Evolutionary conservation across 2,329 filamentous ascomycete species (phyloP), one percentile per base, ranked within the genome.

Genomic region (Xylaria sp.): DNA sequence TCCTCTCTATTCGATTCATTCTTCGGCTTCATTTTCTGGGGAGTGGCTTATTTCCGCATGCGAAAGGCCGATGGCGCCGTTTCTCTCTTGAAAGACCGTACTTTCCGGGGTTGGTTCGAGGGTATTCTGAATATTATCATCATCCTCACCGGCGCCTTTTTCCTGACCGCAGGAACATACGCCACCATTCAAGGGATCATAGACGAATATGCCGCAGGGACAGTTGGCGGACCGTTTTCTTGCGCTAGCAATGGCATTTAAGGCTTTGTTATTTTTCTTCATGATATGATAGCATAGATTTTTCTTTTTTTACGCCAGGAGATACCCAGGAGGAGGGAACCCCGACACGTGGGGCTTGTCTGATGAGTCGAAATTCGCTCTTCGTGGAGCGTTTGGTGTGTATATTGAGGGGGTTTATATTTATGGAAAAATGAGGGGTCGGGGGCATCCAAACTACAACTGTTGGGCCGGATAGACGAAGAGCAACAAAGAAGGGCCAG

Each of bases 11-110:
- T 97, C 78, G 94, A 97, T 81, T 95, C 92, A 63, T 95, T 94
- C 86, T 95, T 95, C 76, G 94, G 94, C 28, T 98, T 97, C 84
- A 97, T 97, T 77, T 98, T 97, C 84, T 98, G 92, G 92, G 92
- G 91, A 13, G 87, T 93, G 1, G 92, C 92, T 0, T 95, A 93
- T 77, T 87, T 94, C 76, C 88, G 91, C 65, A 93, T 95, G 91
- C 86, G 92, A 57, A 83, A 82, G 23, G 91, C 87, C 1, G 91
- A 93, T 71, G 85, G 88, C 44, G 84, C 86, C 7, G 77, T 85
- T 2, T 81, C 83, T 0, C 84, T 87, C 39, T 84, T 87, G 60
- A 86, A 84, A 71, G 82, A 81, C 1, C 83, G 87, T 41, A 88
- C 87, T 57, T 75, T 90, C 41, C 81, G 85, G 1, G 87, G 87